Conservation (phyloP, 768 basidiomycete genomes). For the Erythrobasidium yunnanense region DNA sequence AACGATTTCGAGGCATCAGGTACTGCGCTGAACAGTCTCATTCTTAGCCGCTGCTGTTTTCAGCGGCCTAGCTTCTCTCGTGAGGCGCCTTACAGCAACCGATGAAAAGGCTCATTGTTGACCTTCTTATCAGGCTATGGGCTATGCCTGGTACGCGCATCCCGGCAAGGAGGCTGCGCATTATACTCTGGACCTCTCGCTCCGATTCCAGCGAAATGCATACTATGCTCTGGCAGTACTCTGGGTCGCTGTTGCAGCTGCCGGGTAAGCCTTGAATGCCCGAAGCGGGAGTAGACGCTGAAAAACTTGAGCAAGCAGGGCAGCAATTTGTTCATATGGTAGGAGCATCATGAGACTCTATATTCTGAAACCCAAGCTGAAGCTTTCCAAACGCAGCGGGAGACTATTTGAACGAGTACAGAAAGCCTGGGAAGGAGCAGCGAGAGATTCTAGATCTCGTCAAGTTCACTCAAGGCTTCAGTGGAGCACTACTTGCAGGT, state of each 20-base stretch:
- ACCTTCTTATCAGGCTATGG: background rate
- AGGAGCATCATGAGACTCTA: too few relatives aligned
- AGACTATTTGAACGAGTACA: background rate
- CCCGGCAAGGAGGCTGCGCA: background rate
- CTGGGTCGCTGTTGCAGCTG: too few relatives aligned
- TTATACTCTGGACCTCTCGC: background rate
- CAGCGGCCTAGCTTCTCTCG: background rate
- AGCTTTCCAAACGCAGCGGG: background rate
- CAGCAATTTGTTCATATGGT: background rate
- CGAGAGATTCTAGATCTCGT: background rate
- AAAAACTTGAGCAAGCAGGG: too few relatives aligned
- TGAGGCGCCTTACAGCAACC: too few relatives aligned
- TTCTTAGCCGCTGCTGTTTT: background rate
- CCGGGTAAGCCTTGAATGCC: too few relatives aligned
- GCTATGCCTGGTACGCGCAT: background rate
- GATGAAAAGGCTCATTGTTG: background rate
- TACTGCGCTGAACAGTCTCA: too few relatives aligned
- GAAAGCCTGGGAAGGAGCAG: background rate
- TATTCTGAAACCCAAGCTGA: too few relatives aligned
- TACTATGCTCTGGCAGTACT: background rate
- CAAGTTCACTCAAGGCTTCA: background rate
- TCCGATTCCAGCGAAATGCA: background rate
- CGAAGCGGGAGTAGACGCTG: too few relatives aligned
- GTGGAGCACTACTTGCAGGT: background rate
- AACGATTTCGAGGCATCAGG: too few relatives aligned